These are phyloP conservation scores for Raphanus hybrid DNA, from an alignment of 441 rosid genomes.

Conservation along the genomic window DNA sequence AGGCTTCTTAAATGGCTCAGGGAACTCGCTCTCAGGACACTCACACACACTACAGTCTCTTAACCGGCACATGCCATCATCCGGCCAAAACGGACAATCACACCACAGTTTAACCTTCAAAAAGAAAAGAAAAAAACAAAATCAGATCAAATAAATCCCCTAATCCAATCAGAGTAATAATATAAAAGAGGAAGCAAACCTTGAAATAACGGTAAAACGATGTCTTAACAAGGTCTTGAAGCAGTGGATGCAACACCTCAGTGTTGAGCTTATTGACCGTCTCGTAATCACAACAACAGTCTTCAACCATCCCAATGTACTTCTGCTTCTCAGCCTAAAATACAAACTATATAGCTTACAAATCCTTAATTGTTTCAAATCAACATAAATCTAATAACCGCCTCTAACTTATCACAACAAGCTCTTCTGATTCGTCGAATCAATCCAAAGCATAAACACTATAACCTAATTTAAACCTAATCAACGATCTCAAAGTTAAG, in stretches of 20 bases:
- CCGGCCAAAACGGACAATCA: conserved; percentile 98
- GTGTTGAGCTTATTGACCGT: conserved; percentile 70
- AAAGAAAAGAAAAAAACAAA: background rate
- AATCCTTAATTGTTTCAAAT: background rate
- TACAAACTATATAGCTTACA: background rate
- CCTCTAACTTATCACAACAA: no score
- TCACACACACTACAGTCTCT: conserved; percentile 95
- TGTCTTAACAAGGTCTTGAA: conserved; percentile 76
- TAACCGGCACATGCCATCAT: conserved; percentile 95
- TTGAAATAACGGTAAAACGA: conserved; percentile 87
- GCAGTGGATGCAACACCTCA: conserved; percentile 77
- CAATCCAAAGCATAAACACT: no score
- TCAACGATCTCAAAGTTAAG: conserved; percentile 15
- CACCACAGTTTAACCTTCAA: conserved; percentile 90
- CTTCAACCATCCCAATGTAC: conserved; percentile 81
- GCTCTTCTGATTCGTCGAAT: no score
- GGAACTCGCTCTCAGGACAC: conserved; percentile 91
- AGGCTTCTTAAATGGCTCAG: conserved; percentile 71
- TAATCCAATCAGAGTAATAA: no score
- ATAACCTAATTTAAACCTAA: background rate
- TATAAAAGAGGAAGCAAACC: conserved; percentile 51
- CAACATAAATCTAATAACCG: no score
- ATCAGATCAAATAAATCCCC: no score
- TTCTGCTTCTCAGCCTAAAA: conserved; percentile 49
- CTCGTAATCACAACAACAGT: conserved; percentile 89